A percentile compares a stretch with the other conserved stretches of the same genome.
Conservation (phyloP, 2,329 filamentous ascomycete species). For the Endothia cerciana region DNA sequence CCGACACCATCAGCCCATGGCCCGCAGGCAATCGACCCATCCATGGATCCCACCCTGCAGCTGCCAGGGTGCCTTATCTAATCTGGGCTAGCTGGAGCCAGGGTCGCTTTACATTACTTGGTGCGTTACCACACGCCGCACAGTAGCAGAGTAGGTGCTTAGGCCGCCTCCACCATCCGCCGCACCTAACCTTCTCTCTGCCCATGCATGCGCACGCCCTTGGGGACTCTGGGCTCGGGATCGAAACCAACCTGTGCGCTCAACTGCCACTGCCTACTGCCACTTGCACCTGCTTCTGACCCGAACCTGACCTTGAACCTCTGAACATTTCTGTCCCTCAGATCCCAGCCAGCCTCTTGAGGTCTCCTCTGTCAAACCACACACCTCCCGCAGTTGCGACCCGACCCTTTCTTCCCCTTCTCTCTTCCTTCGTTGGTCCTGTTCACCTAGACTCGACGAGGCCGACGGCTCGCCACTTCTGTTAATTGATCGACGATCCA, state of each 20-base stretch:
- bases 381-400: background rate
- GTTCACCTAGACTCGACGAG: background rate
- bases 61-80: slow-evolving; percentile 9
- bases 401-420: background rate
- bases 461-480: background rate
- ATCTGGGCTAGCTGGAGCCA: slow-evolving; percentile 15
- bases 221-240: background rate
- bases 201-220: background rate
- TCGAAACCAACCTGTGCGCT: background rate
- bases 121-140: background rate
- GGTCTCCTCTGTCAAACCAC: slow-evolving; percentile 12
- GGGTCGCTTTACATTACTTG: background rate
- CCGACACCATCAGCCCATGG: slow-evolving; percentile 10
- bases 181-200: no score
- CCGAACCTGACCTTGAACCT: background rate
- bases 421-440: background rate
- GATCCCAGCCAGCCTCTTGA: slow-evolving; percentile 5
- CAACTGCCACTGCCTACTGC: background rate
- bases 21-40: slow-evolving; percentile 11
- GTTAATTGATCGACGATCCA: slow-evolving; percentile 4
- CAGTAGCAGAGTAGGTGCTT: background rate
- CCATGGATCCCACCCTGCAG: background rate
- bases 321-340: background rate
- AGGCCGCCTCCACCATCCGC: slow-evolving; percentile 6
- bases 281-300: slow-evolving; percentile 11